Evolutionary conservation across 2,329 filamentous ascomycete species (phyloP), one percentile per base, ranked within the genome.

Genomic region (Lomentospora prolificans): DNA sequence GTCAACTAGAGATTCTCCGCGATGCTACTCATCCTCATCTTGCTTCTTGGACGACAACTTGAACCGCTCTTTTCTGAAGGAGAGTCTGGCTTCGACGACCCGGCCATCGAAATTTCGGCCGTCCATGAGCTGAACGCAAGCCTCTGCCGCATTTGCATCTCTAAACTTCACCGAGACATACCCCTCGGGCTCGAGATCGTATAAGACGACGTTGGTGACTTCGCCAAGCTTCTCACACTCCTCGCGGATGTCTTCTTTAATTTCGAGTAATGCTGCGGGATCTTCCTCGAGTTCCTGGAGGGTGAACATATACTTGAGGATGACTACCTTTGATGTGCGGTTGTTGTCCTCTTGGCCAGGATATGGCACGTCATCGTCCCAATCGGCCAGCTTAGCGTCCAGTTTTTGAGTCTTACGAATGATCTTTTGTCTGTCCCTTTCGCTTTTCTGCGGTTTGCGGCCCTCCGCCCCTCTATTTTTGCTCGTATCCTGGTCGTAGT

Each of bases 251-350:
- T 99, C 94, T 67, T 96, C 87, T 67, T 95, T 95, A 72, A 97
- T 95, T 60, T 97, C 92, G 36, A 95, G 75, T 58, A 95, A 79
- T 1, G 87, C 88, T 0, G 84, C 84, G 2, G 88, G 84, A 64
- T 97, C 91, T 65, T 95, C 88, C 62, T 90, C 85, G 25, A 97
- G 77, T 72, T 96, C 89, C 59, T 85, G 68, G 44, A 92, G 76
- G 1, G 90, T 95, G 70, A 99, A 99, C 86, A 96, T 95, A 71
- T 95, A 85, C 66, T 89, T 89, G 60, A 99, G 73, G 57, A 97
- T 85, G 27, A 96, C 91, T 14, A 89, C 76, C 68, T 91, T 95
- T 8, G 69, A 76, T n/a, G 78, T 76, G 8, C 64, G 61, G 33
- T 63, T 60, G 1, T 62, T 65, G 3, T 67, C 76, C 59, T 72